Evolutionary conservation across 2,329 filamentous ascomycete species (phyloP), one percentile per base, ranked within the genome.

Genomic region (Fusarium coffeatum): DNA sequence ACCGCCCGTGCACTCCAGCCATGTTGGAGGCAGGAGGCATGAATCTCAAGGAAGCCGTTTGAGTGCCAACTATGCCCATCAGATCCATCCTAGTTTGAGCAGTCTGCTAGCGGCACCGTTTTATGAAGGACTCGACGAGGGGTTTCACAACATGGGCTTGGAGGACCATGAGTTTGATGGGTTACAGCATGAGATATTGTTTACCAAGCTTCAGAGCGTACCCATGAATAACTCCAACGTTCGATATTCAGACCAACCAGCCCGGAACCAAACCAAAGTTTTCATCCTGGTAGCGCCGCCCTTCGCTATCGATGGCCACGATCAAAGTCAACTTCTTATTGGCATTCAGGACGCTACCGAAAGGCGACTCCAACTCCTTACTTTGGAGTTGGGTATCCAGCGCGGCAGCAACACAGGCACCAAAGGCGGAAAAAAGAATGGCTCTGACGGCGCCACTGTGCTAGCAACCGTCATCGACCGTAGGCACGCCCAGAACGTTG

Each of bases 131-230:
- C 81, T 94, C 4, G 91, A 94, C 67, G 90, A 92, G 69, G 90
- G 89, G 0, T 89, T 93, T 58, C 86, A 90, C 72, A 91, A 85
- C 64, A 92, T 93, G 88, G 91, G 88, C 2, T 82, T 93, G 23
- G 89, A 92, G 56, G 91, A 93, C 74, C 86, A 89, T n/a, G 88
- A 89, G 65, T 88, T 91, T 63, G 90, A 93, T 62, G 90, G 90
- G 1, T 81, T 94, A 11, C 86, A 89, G 18, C 89, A 91, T 61
- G 92, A 94, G 76, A 85, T 94, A n/a, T 79, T 91, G 13, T 86
- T 94, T 51, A 88, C 86, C 18, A 92, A 90, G 72, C 86, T 95
- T 28, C 89, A 92, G 69, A 91, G 85, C 63, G 87, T 93, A 59
- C 83, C 89, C 8, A 81, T 89, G 76, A 84, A 91, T 59, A 88